Percentiles rank a stretch among this genome's conserved stretches.
phyloP scores from a whole-genome alignment of 2,329 filamentous ascomycete genomes.

The Neofusicoccum cordaticola region DNA sequence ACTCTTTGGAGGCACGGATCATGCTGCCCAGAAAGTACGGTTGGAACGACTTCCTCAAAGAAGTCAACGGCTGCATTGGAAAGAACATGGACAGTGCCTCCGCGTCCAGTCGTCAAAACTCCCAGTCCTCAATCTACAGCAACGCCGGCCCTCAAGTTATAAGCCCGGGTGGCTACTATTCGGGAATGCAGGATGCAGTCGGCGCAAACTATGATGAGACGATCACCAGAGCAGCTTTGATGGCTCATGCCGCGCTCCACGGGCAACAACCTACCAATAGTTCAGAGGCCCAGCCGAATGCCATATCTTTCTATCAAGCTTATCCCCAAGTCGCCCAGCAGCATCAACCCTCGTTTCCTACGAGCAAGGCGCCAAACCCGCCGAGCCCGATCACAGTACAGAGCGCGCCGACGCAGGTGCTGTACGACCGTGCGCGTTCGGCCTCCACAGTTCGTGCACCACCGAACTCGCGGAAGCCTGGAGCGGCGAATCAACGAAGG shows the following conservation, averaged over 20 bases:
- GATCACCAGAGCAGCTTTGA: slow-evolving; percentile 21
- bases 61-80: slow-evolving; percentile 54
- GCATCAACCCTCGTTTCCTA: slow-evolving; percentile 9
- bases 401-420: slow-evolving; percentile 52
- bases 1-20: slow-evolving; percentile 41
- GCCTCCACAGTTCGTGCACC: slow-evolving; percentile 56
- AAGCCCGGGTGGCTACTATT: slow-evolving; percentile 8
- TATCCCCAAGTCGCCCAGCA: slow-evolving; percentile 22
- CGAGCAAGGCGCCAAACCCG: slow-evolving; percentile 15
- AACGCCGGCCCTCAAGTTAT: background rate
- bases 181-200: slow-evolving; percentile 1
- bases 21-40: slow-evolving; percentile 58
- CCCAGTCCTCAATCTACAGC: slow-evolving; percentile 17
- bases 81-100: slow-evolving; percentile 56
- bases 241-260: slow-evolving; percentile 21
- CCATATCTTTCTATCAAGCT: slow-evolving; percentile 14
- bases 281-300: slow-evolving; percentile 13
- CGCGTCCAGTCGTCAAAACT: slow-evolving; percentile 29
- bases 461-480: slow-evolving; percentile 51
- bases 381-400: slow-evolving; percentile 39
- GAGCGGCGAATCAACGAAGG: slow-evolving; percentile 60
- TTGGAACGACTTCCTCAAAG: slow-evolving; percentile 63
- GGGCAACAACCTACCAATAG: slow-evolving; percentile 12
- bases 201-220: slow-evolving; percentile 19
- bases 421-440: slow-evolving; percentile 57